phyloP scores from a whole-genome alignment of 2,329 filamentous ascomycete genomes.

The Pseudogymnoascus pannorum region DNA sequence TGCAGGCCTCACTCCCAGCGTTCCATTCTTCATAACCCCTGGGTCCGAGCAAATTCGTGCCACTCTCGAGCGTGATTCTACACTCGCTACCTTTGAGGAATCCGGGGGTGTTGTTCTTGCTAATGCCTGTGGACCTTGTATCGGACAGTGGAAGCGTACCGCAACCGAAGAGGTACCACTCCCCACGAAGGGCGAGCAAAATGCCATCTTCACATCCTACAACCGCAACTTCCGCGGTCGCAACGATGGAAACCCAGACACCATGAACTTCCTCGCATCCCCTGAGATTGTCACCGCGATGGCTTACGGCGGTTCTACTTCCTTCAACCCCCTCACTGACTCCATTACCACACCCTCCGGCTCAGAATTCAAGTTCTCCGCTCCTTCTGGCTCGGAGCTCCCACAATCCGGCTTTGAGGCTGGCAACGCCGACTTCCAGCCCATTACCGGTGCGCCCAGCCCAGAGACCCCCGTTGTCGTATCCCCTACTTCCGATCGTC shows the following conservation, averaged over 20 bases:
- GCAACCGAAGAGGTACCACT: constrained; percentile 54
- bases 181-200: constrained; percentile 69
- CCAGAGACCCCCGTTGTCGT: constrained; percentile 66
- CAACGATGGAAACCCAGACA: constrained; percentile 92
- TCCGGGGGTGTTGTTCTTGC: constrained; percentile 86
- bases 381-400: constrained; percentile 64
- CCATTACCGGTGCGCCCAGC: constrained; percentile 65
- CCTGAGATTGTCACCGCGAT: constrained; percentile 96
- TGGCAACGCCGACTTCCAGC: constrained; percentile 67
- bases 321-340: constrained; percentile 94
- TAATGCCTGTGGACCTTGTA: constrained; percentile 91
- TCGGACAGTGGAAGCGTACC: constrained; percentile 90
- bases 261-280: constrained; percentile 98
- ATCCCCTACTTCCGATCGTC: constrained; percentile 77
- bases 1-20: constrained; percentile 82
- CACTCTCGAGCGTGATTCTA: constrained; percentile 82
- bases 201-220: constrained; percentile 94
- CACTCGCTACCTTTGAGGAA: constrained; percentile 74
- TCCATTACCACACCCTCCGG: constrained; percentile 72
- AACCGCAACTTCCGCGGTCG: constrained; percentile 97
- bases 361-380: constrained; percentile 73
- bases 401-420: constrained; percentile 62
- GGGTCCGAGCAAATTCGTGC: constrained; percentile 96
- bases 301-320: constrained; percentile 84
- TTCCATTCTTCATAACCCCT: constrained; percentile 92